Evolutionary conservation across 495 filamentous ascomycete genomes (phyloP).

Genomic region (Aspergillus sclerotioniger): DNA sequence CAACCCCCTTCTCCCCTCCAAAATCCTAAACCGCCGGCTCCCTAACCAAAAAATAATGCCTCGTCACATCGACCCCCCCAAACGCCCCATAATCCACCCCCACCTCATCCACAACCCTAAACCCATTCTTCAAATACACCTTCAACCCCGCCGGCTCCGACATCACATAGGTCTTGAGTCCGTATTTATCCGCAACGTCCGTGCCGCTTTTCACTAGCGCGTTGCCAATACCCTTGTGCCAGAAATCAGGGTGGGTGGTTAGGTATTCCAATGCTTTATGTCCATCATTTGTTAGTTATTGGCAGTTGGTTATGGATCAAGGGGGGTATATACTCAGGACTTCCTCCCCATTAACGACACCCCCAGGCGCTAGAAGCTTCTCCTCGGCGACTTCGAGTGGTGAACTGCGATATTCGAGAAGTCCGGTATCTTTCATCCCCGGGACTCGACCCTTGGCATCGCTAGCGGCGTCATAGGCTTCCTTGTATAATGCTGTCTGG

Average conservation of each 20-base stretch:
- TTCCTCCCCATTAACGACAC: background rate
- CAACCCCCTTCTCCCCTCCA: too few species aligned
- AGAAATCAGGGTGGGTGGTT: slow-evolving; percentile 16
- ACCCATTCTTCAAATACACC: slow-evolving; percentile 19
- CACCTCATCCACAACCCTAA: slow-evolving; percentile 16
- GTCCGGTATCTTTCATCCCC: background rate
- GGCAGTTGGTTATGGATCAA: too few species aligned
- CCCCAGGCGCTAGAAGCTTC: slow-evolving; percentile 3
- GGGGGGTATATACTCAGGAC: slow-evolving; percentile 11
- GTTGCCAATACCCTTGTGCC: slow-evolving; percentile 14
- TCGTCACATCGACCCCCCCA: slow-evolving; percentile 10
- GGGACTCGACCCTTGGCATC: slow-evolving; percentile 3
- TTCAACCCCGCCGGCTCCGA: slow-evolving; percentile 19
- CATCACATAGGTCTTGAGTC: slow-evolving; percentile 21
- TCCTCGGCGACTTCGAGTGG: slow-evolving; percentile 10
- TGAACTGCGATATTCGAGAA: slow-evolving; percentile 8
- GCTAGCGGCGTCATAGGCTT: slow-evolving; percentile 7
- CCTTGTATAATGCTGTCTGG: background rate
- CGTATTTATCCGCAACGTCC: slow-evolving; percentile 12
- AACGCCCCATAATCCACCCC: slow-evolving; percentile 14
- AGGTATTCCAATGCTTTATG: slow-evolving; percentile 13
- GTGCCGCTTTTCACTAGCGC: slow-evolving; percentile 20
- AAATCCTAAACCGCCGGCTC: too few species aligned
- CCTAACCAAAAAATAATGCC: slow-evolving; percentile 9
- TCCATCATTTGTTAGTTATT: background rate